Base-by-base conservation (phyloP, 2,329 filamentous ascomycete genomes). In the Fusarium poae region DNA sequence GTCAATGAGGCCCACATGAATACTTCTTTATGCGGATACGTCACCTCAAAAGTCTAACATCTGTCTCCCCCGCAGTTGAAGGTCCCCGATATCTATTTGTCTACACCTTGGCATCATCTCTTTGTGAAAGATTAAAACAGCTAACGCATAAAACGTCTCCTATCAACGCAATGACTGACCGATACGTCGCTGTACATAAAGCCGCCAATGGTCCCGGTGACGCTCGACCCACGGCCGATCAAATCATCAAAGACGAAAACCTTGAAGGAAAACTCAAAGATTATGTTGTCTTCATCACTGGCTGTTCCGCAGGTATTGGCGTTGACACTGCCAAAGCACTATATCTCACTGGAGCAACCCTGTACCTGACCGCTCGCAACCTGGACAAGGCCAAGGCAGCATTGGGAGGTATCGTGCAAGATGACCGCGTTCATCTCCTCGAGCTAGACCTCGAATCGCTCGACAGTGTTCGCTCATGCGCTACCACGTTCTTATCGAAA, bases 141-240 rank as follows among this genome's bases (percentile, higher is more conserved):
- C 16, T 43, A 5, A 21, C 6, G 11, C 6, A n/a, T 11, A 6
- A 43, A 5, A 16, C 4, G 13, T 10, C 8, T 18, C 1, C 11
- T n/a, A 10, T 5, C 23, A 1, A 8, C 11, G n/a, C 5, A 12
- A 62, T 62, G 58, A 5, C 58, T 18, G 58, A 54, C 10, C 58
- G 56, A 4, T 62, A 62, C 56, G 56, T 45, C 5, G 35, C 56
- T 9, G 23, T 62, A 13, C 58, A 62, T 4, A 23, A 61, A 15
- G 50, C 39, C 5, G 39, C 58, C 16, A 61, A 34, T 0, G 58
- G 58, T 1, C 39, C 56, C 2, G 45, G 58, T 5, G 58, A 62
- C 2, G 16, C 39, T 12, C 32, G 58, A 2, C 58, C 58, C 3
- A 62, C 56, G 4, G 56, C 56, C 1, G 13, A 45, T 1, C 45